Evolutionary conservation across 441 rosid genomes (phyloP), one percentile per base, ranked within the genome.

Genomic region (Arabidopsis lyrata): DNA sequence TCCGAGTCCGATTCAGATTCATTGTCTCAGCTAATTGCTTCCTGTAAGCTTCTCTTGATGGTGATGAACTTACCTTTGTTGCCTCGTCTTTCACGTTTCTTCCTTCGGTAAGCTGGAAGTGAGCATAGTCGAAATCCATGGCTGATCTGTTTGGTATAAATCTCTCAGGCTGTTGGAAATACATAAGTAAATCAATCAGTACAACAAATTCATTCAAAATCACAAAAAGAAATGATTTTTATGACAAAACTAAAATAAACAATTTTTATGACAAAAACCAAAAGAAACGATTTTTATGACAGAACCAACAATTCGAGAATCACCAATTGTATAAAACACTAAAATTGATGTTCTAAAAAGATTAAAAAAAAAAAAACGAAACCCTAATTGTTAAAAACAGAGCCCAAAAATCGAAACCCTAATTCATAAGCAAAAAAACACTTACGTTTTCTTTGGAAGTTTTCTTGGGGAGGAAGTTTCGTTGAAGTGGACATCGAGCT

Each of bases 111-210:
- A 87, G 59, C 75, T 81, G 81, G 73, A 29, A 85, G 61, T 84
- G 80, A 0, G 89, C 92, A 47, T 80, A 86, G 49, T 86, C 87
- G 7, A 82, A 63, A 48, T 86, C 88, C 88, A 86, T 87, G 1
- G 90, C 95, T 5, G 85, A 78, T 54, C 90, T 72, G 39, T 84
- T 83, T 0, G 87, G 90, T 31, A 86, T 85, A 68, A 86, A 87
- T 38, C 87, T 80, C 65, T 89, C 95, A 57, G 73, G 32, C 91
- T 85, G 80, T 6, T 48, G 55, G 34, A 22, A 42, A 47, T 1
- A 48, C 31, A 49, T 4, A 34, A 32, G 11, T 9, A 27, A 64
- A 18, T 2, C 41, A 31, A 5, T 34, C 2, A 34, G 62, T 57
- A 56, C 41, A 56, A 45, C 41, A 56, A 45, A 52, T 24, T 24